Evolutionary conservation across 345 rosid species (phyloP).

Genomic region (Dipteronia sinensis): DNA sequence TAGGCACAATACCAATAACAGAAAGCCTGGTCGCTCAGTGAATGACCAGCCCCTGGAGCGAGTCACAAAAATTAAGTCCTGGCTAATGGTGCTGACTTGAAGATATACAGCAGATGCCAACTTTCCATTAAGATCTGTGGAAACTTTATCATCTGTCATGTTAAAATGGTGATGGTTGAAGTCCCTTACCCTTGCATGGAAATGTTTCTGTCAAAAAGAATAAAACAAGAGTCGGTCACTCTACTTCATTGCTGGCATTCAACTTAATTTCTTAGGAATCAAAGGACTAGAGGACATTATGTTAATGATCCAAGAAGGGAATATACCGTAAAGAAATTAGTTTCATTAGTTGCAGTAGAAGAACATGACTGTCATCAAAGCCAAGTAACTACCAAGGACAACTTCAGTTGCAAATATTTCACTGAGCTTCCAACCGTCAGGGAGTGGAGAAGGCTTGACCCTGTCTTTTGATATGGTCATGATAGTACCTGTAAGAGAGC

Average conservation of each 20-base stretch:
- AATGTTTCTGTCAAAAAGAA: conserved; percentile 36
- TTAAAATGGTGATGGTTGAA: conserved; percentile 43
- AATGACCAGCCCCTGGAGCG: conserved; percentile 68
- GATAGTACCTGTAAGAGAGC: conserved; percentile 42
- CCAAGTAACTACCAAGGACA: conserved; percentile 57
- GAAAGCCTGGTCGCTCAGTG: conserved; percentile 54
- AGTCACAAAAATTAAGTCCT: conserved; percentile 52
- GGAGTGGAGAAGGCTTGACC: conserved; percentile 61
- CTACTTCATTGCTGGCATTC: background rate
- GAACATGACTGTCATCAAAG: conserved; percentile 57
- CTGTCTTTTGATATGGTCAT: conserved; percentile 70
- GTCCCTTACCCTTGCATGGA: conserved; percentile 30
- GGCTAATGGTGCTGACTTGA: conserved; percentile 61
- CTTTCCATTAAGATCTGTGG: conserved; percentile 21
- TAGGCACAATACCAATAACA: conserved; percentile 38
- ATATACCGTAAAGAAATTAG: conserved; percentile 55
- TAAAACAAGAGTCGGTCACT: background rate
- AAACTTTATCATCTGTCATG: conserved; percentile 16
- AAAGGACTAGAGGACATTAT: background rate
- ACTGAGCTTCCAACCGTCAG: conserved; percentile 60
- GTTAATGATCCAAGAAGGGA: background rate
- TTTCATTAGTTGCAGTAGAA: conserved; percentile 55
- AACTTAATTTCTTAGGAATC: background rate
- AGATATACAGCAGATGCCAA: conserved; percentile 55
- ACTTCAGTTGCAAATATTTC: conserved; percentile 60